Percentiles rank a stretch among this genome's conserved stretches.
phyloP scores from a whole-genome alignment of 1,284 basidiomycete species.

The Xerocomus amazonicus region DNA sequence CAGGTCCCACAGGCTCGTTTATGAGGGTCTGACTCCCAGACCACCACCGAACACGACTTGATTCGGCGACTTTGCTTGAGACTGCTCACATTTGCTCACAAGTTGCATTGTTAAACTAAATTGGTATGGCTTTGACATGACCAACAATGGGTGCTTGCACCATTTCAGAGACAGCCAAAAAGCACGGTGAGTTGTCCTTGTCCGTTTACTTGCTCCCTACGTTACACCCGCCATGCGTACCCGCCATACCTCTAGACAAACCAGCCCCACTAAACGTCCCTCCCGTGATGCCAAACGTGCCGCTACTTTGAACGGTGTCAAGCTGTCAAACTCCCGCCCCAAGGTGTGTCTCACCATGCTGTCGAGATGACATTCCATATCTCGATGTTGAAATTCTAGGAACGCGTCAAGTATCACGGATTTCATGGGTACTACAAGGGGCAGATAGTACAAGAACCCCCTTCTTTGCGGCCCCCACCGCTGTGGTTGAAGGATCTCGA shows the following conservation, averaged over 20 bases:
- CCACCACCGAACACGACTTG: too few species aligned
- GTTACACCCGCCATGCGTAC: conserved; percentile 14
- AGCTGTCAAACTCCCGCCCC: not conserved
- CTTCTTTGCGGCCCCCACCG: conserved; percentile 30
- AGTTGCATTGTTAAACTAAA: too few species aligned
- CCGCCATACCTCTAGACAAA: conserved; percentile 4
- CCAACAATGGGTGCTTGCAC: too few species aligned
- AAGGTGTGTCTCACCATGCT: conserved; percentile 3
- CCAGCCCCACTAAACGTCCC: conserved; percentile 7
- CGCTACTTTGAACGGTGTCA: not conserved
- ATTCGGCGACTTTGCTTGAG: too few species aligned
- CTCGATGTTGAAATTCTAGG: conserved; percentile 9
- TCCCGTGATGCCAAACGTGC: conserved; percentile 4
- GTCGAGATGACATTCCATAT: not conserved
- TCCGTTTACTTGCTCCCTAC: not conserved
- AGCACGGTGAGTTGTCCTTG: not conserved
- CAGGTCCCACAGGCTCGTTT: too few species aligned
- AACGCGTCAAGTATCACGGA: conserved; percentile 9
- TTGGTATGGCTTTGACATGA: too few species aligned
- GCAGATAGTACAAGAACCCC: conserved; percentile 10
- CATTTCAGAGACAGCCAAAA: not conserved
- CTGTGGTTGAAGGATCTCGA: conserved; percentile 39
- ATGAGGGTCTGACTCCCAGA: too few species aligned
- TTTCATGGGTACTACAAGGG: conserved; percentile 9
- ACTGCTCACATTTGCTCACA: too few species aligned